phyloP scores from a whole-genome alignment of 2,329 filamentous ascomycete species.

The Ophiostoma montium region DNA sequence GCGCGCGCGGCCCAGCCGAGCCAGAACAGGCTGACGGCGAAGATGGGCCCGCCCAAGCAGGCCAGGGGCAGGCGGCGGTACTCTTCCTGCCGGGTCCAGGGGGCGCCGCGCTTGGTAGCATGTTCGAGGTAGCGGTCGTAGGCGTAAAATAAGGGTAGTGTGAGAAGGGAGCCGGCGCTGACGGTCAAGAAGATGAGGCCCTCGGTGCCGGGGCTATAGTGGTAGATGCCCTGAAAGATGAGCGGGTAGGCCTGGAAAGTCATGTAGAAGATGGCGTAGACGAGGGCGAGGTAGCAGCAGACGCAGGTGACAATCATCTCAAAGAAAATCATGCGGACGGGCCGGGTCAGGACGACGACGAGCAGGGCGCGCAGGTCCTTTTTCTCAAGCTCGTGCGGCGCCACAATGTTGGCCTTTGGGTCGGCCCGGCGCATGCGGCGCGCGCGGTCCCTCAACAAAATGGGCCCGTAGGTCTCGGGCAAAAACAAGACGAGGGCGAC shows the following conservation, averaged over 20 bases:
- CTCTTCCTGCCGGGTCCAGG: slow-evolving; percentile 50
- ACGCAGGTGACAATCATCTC: slow-evolving; percentile 62
- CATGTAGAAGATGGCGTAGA: slow-evolving; percentile 55
- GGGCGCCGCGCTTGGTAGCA: slow-evolving; percentile 32
- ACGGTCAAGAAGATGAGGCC: slow-evolving; percentile 59
- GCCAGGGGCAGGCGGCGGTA: slow-evolving; percentile 58
- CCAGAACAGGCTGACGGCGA: slow-evolving; percentile 43
- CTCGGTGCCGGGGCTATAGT: slow-evolving; percentile 46
- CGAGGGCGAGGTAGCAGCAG: slow-evolving; percentile 56
- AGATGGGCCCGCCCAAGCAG: slow-evolving; percentile 53
- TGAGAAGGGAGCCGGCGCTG: slow-evolving; percentile 44
- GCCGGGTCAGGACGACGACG: slow-evolving; percentile 57
- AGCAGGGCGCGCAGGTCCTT: slow-evolving; percentile 42
- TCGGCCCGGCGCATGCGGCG: slow-evolving; percentile 40
- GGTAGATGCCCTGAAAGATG: slow-evolving; percentile 51
- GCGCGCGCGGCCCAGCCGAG: slow-evolving; percentile 43
- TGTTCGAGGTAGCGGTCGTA: slow-evolving; percentile 48
- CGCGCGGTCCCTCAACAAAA: slow-evolving; percentile 43
- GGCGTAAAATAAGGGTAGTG: slow-evolving; percentile 45
- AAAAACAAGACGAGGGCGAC: slow-evolving; percentile 47
- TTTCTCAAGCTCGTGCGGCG: slow-evolving; percentile 49
- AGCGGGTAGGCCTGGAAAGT: slow-evolving; percentile 64
- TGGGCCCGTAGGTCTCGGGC: slow-evolving; percentile 48
- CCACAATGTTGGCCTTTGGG: slow-evolving; percentile 32
- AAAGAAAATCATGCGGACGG: slow-evolving; percentile 55